Conservation (phyloP, 2,329 filamentous ascomycete species). For the Endoconidiophora laricicola region DNA sequence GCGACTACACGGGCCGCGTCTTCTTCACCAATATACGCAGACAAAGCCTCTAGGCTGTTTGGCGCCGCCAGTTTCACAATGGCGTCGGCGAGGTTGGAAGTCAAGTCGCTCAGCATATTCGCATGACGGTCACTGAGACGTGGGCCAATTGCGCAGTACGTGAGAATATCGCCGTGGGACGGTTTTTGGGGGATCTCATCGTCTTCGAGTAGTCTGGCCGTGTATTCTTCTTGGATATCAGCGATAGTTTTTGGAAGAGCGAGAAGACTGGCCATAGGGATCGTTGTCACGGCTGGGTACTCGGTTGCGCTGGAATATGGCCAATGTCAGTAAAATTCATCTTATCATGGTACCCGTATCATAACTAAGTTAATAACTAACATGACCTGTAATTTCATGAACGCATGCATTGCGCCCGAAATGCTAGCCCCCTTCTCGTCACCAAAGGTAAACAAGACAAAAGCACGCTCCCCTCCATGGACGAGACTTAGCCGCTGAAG, state of each 20-base stretch:
- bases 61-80: slow-evolving; percentile 15
- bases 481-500: slow-evolving; percentile 26
- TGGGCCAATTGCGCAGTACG: slow-evolving; percentile 18
- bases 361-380: slow-evolving; percentile 17
- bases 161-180: slow-evolving; percentile 12
- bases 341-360: background rate
- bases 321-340: slow-evolving; percentile 1
- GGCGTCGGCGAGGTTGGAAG: slow-evolving; percentile 17
- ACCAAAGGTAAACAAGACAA: slow-evolving; percentile 29
- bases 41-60: slow-evolving; percentile 15
- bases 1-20: slow-evolving; percentile 19
- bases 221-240: slow-evolving; percentile 21
- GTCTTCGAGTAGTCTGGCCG: slow-evolving; percentile 1
- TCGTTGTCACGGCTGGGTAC: slow-evolving; percentile 25
- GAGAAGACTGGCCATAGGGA: slow-evolving; percentile 25
- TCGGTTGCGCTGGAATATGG: slow-evolving; percentile 15
- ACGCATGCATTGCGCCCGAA: slow-evolving; percentile 18
- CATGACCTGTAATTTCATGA: slow-evolving; percentile 30
- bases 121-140: slow-evolving; percentile 17
- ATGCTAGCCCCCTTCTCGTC: slow-evolving; percentile 12
- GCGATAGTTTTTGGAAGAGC: slow-evolving; percentile 24
- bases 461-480: slow-evolving; percentile 24
- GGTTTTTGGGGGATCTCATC: background rate
- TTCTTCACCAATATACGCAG: slow-evolving; percentile 18
- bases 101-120: slow-evolving; percentile 19